Evolutionary conservation across 352 stramenopile species (phyloP).

Genomic region (Phytophthora idaei): DNA sequence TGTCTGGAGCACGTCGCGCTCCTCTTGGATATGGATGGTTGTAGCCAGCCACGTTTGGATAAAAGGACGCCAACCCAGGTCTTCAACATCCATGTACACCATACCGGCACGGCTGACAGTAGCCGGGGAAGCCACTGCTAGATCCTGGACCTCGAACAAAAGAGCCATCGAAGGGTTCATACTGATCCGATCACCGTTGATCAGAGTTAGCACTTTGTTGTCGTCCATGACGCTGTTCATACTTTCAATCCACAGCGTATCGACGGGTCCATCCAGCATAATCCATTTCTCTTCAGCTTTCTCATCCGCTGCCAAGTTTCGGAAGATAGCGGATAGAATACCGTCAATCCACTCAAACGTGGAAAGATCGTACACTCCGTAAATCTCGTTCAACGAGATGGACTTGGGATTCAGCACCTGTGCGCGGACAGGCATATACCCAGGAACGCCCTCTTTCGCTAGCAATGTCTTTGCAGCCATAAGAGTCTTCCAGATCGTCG

Average conservation of each 20-base stretch:
- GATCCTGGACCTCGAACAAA: slow-evolving; percentile 95
- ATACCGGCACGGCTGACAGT: slow-evolving; percentile 94
- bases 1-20: slow-evolving; percentile 66
- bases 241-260: slow-evolving; percentile 91
- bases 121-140: slow-evolving; percentile 92
- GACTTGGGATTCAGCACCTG: slow-evolving; percentile 91
- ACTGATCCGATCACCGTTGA: slow-evolving; percentile 88
- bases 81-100: slow-evolving; percentile 93
- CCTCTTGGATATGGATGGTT: slow-evolving; percentile 63
- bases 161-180: slow-evolving; percentile 90
- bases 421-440: slow-evolving; percentile 85
- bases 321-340: slow-evolving; percentile 84
- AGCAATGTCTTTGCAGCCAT: slow-evolving; percentile 76
- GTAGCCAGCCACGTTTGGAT: slow-evolving; percentile 78
- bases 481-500: slow-evolving; percentile 87
- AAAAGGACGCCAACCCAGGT: slow-evolving; percentile 82
- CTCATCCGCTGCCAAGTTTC: slow-evolving; percentile 75
- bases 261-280: slow-evolving; percentile 86
- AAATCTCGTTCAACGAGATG: slow-evolving; percentile 90
- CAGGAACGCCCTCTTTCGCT: slow-evolving; percentile 68
- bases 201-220: slow-evolving; percentile 88
- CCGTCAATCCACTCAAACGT: slow-evolving; percentile 90
- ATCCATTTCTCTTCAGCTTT: slow-evolving; percentile 89
- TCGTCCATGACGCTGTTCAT: slow-evolving; percentile 93
- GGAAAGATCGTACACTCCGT: slow-evolving; percentile 89